Percentiles rank a stretch among this genome's conserved stretches.
phyloP scores from a whole-genome alignment of 2,329 filamentous ascomycete species.

The Rosellinia necatrix region DNA sequence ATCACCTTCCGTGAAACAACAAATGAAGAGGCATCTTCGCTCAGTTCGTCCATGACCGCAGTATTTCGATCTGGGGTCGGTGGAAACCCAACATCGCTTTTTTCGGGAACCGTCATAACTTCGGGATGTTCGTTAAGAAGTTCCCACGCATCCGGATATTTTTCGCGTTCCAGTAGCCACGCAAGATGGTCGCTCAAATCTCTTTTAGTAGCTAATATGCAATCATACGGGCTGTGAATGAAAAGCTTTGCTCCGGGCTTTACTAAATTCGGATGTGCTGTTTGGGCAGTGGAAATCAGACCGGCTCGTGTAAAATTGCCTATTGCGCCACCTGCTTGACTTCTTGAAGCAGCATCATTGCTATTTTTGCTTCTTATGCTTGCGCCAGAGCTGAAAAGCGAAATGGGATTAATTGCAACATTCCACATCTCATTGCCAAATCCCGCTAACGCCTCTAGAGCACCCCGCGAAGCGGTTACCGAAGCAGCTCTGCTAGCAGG shows the following conservation, averaged over 20 bases:
- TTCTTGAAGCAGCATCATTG: conserved; percentile 61
- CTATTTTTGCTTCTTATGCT: conserved; percentile 71
- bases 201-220: conserved; percentile 86
- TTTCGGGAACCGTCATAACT: conserved; percentile 54
- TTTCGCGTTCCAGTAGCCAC: conserved; percentile 82
- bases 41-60: conserved; percentile 64
- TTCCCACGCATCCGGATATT: conserved; percentile 86
- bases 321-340: conserved; percentile 47
- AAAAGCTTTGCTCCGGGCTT: conserved; percentile 74
- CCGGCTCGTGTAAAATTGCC: conserved; percentile 43
- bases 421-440: conserved; percentile 84
- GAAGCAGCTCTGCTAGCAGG: conserved; percentile 73
- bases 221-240: conserved; percentile 95
- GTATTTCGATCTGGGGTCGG: conserved; percentile 49
- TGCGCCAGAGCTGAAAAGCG: conserved; percentile 84
- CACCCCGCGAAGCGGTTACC: conserved; percentile 67
- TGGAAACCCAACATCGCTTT: conserved; percentile 45
- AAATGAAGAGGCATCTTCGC: conserved; percentile 71
- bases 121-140: conserved; percentile 88
- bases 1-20: conserved; percentile 63
- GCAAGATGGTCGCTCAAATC: conserved; percentile 82
- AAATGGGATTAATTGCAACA: conserved; percentile 82
- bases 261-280: conserved; percentile 58
- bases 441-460: conserved; percentile 75
- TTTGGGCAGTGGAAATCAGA: conserved; percentile 37